A percentile compares a stretch with the other conserved stretches of the same genome.
These are phyloP conservation scores for Scheffersomyces illinoinensis DNA, from an alignment of 1,139 yeast species.

Conservation along the genomic window DNA sequence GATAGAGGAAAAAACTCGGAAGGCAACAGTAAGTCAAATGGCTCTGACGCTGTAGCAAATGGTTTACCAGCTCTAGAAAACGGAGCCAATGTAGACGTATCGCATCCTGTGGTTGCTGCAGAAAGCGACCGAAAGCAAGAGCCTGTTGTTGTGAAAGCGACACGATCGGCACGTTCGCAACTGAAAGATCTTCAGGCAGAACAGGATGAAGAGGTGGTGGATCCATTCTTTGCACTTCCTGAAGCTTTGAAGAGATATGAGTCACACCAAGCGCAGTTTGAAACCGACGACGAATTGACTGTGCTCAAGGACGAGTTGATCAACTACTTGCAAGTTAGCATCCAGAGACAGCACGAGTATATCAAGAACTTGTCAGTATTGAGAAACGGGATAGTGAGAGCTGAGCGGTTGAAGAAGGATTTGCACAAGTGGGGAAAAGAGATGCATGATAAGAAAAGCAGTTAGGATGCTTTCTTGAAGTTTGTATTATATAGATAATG, in stretches of 20 bases:
- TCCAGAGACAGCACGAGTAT: conserved; percentile 90
- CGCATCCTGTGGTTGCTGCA: neutral
- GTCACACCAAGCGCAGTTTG: conserved; percentile 30
- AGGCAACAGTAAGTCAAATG: neutral
- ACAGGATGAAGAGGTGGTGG: conserved; percentile 24
- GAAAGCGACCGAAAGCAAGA: neutral
- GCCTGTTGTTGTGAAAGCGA: neutral
- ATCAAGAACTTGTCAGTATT: conserved; percentile 72
- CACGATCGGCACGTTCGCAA: neutral
- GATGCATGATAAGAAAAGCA: conserved; percentile 65
- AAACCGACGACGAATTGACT: conserved; percentile 27
- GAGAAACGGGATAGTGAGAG: conserved; percentile 73
- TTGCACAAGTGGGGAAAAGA: conserved; percentile 83
- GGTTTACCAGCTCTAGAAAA: neutral
- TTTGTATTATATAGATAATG: neutral
- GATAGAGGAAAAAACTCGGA: conserved; percentile 13
- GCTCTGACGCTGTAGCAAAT: neutral
- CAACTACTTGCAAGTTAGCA: conserved; percentile 48
- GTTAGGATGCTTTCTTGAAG: neutral
- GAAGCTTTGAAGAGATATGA: conserved; percentile 38
- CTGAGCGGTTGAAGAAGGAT: conserved; percentile 70
- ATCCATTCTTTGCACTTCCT: conserved; percentile 43
- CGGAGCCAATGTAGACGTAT: neutral
- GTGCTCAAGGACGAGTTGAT: conserved; percentile 42
- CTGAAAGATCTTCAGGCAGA: conserved; percentile 8